Conservation (phyloP, 2,329 filamentous ascomycete genomes). For the Boeremia lycopersici region DNA sequence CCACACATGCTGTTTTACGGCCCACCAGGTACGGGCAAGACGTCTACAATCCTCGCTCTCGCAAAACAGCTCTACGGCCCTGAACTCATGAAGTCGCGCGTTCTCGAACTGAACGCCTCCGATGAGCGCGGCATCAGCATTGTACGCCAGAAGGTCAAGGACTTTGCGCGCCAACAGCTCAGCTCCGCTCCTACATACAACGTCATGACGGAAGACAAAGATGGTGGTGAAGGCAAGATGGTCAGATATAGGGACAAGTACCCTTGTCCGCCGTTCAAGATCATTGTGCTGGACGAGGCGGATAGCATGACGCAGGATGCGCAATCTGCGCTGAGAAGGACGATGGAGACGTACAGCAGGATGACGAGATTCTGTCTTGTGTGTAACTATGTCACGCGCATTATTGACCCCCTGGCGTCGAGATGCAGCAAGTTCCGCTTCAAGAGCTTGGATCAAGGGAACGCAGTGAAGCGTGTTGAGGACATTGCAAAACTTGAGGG, state of each 20-base stretch:
- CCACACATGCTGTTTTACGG: constrained; percentile 99
- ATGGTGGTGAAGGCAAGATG: constrained; percentile 33
- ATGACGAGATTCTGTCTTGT: constrained; percentile 97
- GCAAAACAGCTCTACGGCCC: constrained; percentile 98
- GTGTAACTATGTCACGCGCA: constrained; percentile 97
- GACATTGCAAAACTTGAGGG: constrained; percentile 83
- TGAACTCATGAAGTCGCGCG: constrained; percentile 87
- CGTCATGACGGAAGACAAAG: constrained; percentile 60
- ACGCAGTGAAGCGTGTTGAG: constrained; percentile 77
- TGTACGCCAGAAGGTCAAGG: constrained; percentile 96
- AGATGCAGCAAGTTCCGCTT: constrained; percentile 97
- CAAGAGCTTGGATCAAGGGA: constrained; percentile 89
- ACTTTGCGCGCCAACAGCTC: constrained; percentile 95
- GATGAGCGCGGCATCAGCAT: constrained; percentile 98
- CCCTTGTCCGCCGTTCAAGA: constrained; percentile 97
- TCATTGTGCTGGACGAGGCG: constrained; percentile 97
- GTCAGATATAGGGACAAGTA: constrained; percentile 68
- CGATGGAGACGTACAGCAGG: constrained; percentile 97
- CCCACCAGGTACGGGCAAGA: constrained; percentile 96
- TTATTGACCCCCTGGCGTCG: constrained; percentile 93
- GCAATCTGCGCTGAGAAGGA: constrained; percentile 87
- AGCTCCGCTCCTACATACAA: constrained; percentile 73
- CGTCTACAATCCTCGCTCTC: constrained; percentile 93
- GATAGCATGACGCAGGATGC: constrained; percentile 99
- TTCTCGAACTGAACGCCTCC: constrained; percentile 98